These are phyloP conservation scores for Chamaenerion angustifolium DNA, from an alignment of 345 rosid species.

Conservation along the genomic window DNA sequence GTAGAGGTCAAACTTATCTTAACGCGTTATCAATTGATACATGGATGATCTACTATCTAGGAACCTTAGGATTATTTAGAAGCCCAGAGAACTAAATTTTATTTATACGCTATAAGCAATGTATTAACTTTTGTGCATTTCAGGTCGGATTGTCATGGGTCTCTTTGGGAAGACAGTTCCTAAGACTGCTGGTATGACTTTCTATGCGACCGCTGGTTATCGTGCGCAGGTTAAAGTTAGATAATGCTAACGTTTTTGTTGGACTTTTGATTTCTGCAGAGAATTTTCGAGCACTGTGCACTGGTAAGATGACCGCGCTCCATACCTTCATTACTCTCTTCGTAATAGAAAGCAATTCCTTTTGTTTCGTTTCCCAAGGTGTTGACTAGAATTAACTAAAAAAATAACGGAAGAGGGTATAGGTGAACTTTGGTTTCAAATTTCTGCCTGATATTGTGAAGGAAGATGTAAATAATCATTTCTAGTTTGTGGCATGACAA, in stretches of 20 bases:
- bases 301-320: slow-evolving; percentile 29
- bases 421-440: too few relatives aligned
- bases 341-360: too few relatives aligned
- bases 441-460: too few relatives aligned
- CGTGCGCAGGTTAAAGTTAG: not conserved
- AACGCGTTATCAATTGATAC: too few relatives aligned
- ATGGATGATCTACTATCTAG: too few relatives aligned
- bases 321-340: not conserved
- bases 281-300: slow-evolving; percentile 91
- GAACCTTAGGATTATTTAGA: too few relatives aligned
- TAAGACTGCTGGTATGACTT: slow-evolving; percentile 23
- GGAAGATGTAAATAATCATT: too few relatives aligned
- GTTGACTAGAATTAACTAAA: too few relatives aligned
- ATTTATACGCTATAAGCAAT: not conserved
- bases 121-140: not conserved
- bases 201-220: not conserved
- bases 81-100: not conserved
- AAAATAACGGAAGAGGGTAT: too few relatives aligned
- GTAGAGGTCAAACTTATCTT: too few relatives aligned
- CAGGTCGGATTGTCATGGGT: slow-evolving; percentile 30
- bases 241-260: not conserved
- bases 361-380: too few relatives aligned
- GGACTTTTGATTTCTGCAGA: slow-evolving; percentile 39
- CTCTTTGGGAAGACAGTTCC: slow-evolving; percentile 27
- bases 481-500: too few relatives aligned